Percentiles rank a stretch among this genome's conserved stretches.
Conservation (phyloP, 768 basidiomycete genomes). For the Leccinum imitatum region DNA sequence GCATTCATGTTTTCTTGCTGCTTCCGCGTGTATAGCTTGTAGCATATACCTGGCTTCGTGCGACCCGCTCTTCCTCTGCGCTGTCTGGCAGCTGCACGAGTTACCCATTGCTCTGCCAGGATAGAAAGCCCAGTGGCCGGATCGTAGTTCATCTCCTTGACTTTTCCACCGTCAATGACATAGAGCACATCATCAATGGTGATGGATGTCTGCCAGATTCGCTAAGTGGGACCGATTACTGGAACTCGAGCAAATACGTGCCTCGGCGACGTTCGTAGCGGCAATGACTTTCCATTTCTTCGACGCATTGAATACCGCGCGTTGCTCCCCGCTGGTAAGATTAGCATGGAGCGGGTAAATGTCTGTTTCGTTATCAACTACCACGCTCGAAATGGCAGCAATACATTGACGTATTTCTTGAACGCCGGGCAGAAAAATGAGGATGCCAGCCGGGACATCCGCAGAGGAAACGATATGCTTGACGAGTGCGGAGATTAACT, state of each 20-base stretch:
- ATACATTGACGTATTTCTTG: conserved; percentile 84
- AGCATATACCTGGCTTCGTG: conserved; percentile 79
- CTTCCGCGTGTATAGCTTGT: conserved; percentile 80
- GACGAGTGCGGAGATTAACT: conserved; percentile 70
- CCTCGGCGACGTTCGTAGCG: conserved; percentile 91
- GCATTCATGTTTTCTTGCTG: conserved; percentile 66
- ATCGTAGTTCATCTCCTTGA: conserved; percentile 79
- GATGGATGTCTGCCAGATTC: conserved; percentile 67
- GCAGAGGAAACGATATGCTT: conserved; percentile 55
- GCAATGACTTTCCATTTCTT: conserved; percentile 80
- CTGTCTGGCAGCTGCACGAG: conserved; percentile 77
- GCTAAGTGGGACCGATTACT: background rate
- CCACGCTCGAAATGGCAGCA: conserved; percentile 46
- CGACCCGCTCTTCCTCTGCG: conserved; percentile 89
- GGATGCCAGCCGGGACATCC: conserved; percentile 56
- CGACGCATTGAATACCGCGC: conserved; percentile 64
- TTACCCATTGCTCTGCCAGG: conserved; percentile 78
- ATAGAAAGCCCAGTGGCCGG: conserved; percentile 68
- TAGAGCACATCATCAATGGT: conserved; percentile 89
- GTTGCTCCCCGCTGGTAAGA: conserved; percentile 81
- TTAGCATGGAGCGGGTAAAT: conserved; percentile 88
- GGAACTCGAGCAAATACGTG: conserved; percentile 26
- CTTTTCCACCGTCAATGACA: conserved; percentile 82
- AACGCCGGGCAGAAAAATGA: conserved; percentile 90
- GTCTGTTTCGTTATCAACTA: conserved; percentile 38